Evolutionary conservation across 345 rosid genomes (phyloP).

Genomic region (Garcia nutans): DNA sequence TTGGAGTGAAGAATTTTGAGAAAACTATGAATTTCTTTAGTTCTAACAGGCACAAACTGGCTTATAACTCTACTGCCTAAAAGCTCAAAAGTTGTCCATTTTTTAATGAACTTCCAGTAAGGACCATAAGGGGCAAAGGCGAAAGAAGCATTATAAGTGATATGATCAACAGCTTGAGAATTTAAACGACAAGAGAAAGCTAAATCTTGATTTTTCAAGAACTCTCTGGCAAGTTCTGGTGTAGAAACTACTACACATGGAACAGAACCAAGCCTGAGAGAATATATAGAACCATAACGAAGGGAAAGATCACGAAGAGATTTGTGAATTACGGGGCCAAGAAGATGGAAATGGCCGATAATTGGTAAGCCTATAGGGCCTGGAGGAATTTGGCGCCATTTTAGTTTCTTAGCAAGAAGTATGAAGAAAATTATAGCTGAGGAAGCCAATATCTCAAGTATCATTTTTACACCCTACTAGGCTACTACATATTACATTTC

Average conservation of each 20-base stretch:
- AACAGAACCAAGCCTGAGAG: background rate
- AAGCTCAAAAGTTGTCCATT: background rate
- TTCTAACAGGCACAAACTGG: background rate
- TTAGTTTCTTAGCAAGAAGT: background rate
- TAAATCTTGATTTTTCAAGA: background rate
- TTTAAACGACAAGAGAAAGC: background rate
- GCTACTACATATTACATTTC: no score
- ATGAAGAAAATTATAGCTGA: no score
- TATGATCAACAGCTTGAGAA: background rate
- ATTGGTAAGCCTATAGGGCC: background rate
- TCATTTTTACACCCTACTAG: no score
- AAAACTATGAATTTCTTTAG: background rate
- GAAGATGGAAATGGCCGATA: slow-evolving; percentile 1
- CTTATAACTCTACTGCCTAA: background rate
- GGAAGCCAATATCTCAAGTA: no score
- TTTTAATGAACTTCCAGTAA: background rate
- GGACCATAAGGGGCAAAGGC: background rate
- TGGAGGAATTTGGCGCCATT: background rate
- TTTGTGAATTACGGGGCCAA: background rate
- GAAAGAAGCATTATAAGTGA: background rate
- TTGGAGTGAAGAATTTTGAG: background rate
- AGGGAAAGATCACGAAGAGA: background rate
- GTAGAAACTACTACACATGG: background rate
- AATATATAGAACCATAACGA: background rate
- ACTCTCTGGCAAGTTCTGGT: background rate